Conservation (phyloP, 345 rosid species). For the Citrus inodora region DNA sequence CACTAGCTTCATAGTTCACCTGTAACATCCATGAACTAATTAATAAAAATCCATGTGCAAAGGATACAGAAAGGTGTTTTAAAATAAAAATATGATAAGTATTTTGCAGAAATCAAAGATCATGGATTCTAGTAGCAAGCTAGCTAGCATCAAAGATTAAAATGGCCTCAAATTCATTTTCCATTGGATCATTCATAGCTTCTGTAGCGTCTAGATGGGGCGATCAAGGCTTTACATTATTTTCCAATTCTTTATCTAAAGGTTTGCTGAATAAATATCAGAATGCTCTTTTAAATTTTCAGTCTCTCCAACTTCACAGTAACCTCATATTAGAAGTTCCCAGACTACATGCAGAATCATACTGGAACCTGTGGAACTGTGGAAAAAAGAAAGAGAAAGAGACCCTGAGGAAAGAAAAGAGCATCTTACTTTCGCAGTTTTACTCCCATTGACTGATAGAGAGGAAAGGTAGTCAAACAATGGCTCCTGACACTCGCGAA, state of each 20-base stretch:
- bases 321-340: neutral
- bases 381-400: neutral
- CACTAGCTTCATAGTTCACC: slow-evolving; percentile 85
- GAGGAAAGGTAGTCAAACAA: slow-evolving; percentile 71
- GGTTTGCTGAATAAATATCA: neutral
- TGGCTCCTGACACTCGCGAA: slow-evolving; percentile 84
- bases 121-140: neutral
- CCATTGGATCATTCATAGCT: neutral
- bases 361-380: neutral
- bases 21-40: slow-evolving; percentile 19
- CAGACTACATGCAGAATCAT: neutral
- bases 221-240: neutral
- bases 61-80: neutral
- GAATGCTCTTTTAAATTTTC: neutral
- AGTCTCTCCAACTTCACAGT: neutral
- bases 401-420: neutral
- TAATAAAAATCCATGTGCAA: neutral
- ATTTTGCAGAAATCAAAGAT: neutral
- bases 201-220: neutral
- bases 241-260: neutral
- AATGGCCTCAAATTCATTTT: neutral
- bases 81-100: neutral
- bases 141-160: neutral
- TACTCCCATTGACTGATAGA: slow-evolving; percentile 67
- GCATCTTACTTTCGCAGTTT: slow-evolving; percentile 75